Evolutionary conservation across 2,329 filamentous ascomycete species (phyloP).

Genomic region (Phoma herbarum): DNA sequence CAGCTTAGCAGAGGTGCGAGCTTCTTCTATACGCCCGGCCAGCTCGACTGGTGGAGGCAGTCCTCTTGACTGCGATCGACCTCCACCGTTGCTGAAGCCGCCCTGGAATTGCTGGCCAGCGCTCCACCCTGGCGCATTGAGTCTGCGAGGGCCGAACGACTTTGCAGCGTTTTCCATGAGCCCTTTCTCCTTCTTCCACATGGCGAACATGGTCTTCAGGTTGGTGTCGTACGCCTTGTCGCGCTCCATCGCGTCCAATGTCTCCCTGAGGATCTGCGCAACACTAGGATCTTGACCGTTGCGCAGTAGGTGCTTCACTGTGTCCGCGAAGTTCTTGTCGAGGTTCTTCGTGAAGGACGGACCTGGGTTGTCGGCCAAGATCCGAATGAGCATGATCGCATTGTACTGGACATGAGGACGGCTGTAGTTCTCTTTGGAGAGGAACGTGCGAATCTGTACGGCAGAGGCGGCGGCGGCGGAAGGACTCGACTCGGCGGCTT

Average conservation of each 20-base stretch:
- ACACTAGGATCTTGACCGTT: constrained; percentile 77
- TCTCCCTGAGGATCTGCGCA: constrained; percentile 86
- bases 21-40: constrained; percentile 85
- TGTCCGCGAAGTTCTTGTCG: constrained; percentile 82
- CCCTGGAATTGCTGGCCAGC: constrained; percentile 34
- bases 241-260: constrained; percentile 77
- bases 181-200: constrained; percentile 84
- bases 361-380: constrained; percentile 91
- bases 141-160: constrained; percentile 50
- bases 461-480: constrained; percentile 84
- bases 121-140: constrained; percentile 56
- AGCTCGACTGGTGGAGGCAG: constrained; percentile 78
- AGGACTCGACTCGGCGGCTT: constrained; percentile 91
- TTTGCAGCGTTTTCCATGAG: constrained; percentile 58
- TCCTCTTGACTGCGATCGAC: constrained; percentile 30
- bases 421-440: constrained; percentile 73
- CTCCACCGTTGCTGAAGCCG: constrained; percentile 32
- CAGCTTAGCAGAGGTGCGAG: constrained; percentile 86
- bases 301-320: constrained; percentile 77
- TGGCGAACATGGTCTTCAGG: constrained; percentile 73
- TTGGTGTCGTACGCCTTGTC: constrained; percentile 79
- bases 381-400: constrained; percentile 92
- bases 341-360: constrained; percentile 89
- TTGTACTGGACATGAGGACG: constrained; percentile 87
- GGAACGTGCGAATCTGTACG: constrained; percentile 79